Percentiles rank a stretch among this genome's conserved stretches.
phyloP scores from a whole-genome alignment of 331 rosid species.

The Arachis monticola region DNA sequence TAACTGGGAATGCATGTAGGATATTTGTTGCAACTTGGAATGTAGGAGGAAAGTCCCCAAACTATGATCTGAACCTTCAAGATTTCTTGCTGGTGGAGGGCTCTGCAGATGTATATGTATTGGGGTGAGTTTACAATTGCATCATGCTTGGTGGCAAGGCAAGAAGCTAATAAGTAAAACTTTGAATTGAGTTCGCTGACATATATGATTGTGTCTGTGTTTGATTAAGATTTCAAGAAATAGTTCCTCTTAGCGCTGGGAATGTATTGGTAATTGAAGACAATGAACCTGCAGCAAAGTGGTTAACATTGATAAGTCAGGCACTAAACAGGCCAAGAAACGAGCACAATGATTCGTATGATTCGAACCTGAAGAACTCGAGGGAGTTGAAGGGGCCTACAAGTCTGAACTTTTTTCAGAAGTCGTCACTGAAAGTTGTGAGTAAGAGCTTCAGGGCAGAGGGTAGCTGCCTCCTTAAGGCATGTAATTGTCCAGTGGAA shows the following conservation, averaged over 20 bases:
- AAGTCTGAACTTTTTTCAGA: conserved; percentile 67
- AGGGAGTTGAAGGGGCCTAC: conserved; percentile 53
- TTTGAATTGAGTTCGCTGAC: conserved; percentile 4
- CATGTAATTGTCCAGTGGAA: conserved; percentile 77
- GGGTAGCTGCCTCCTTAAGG: conserved; percentile 63
- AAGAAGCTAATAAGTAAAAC: not conserved
- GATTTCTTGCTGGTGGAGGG: conserved; percentile 87
- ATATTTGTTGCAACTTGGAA: conserved; percentile 93
- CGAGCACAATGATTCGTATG: conserved; percentile 41
- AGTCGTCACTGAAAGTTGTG: conserved; percentile 74
- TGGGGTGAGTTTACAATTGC: conserved; percentile 61
- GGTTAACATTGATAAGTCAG: conserved; percentile 75
- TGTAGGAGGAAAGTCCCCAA: conserved; percentile 89
- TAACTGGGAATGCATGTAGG: conserved; percentile 43
- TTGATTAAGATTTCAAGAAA: conserved; percentile 80
- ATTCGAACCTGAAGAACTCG: conserved; percentile 39
- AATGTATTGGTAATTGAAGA: conserved; percentile 88
- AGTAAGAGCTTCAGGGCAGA: conserved; percentile 68
- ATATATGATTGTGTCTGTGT: not conserved
- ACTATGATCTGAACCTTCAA: conserved; percentile 75
- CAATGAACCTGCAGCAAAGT: conserved; percentile 93
- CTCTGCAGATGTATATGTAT: conserved; percentile 75
- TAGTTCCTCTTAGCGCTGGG: conserved; percentile 92
- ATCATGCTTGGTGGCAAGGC: not conserved
- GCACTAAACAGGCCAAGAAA: conserved; percentile 70